Base-by-base conservation (phyloP, 495 filamentous ascomycete genomes). In the Talaromyces ruber region DNA sequence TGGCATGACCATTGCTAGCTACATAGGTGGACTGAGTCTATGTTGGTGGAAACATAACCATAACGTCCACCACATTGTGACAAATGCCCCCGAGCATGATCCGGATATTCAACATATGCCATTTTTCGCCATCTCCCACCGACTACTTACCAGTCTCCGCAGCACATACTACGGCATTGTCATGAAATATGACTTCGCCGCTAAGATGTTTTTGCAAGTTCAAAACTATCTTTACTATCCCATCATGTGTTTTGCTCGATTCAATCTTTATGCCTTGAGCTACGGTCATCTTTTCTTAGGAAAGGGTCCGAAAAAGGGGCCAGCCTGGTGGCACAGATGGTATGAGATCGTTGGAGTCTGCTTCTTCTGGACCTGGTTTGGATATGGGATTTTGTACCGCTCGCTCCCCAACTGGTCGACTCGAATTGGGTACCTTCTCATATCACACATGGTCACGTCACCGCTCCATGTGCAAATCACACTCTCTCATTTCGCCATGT, bases 21-120 rank as follows among this genome's bases (percentile, higher is more conserved):
- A 89, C 66, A 76, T 93, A 3, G 94, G 94, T 22, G 94, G 94
- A 4, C 75, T 98, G n/a, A 94, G 90, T 52, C 63, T 94, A 14
- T 90, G 93, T 9, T 98, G 94, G 94, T 98, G 94, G 94, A 98
- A 98, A 72, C 82, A 84, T 59, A 97, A 86, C 71, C 94, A 98
- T 76, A 98, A 98, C 72, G 94, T 98, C 26, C 94, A 98, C 71
- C 94, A 98, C 66, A 92, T 98, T 66, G 89, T 98, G 34, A 98
- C 94, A 18, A 98, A 98, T 74, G 88, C 88, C 54, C 91, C 94
- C 25, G 94, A 97, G 70, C 94, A 98, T 72, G 94, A 98, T 70
- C 94, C 94, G 1, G 94, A 98, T 72, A 98, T 97, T 64, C 86
- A 98, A 72, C 92, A 97, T 66, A 87, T 98, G 78, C 94, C 94